Percentiles rank a stretch among this genome's conserved stretches.
Evolutionary conservation across 2,329 filamentous ascomycete species (phyloP).

Genomic region (Acephala macrosclerotiorum): DNA sequence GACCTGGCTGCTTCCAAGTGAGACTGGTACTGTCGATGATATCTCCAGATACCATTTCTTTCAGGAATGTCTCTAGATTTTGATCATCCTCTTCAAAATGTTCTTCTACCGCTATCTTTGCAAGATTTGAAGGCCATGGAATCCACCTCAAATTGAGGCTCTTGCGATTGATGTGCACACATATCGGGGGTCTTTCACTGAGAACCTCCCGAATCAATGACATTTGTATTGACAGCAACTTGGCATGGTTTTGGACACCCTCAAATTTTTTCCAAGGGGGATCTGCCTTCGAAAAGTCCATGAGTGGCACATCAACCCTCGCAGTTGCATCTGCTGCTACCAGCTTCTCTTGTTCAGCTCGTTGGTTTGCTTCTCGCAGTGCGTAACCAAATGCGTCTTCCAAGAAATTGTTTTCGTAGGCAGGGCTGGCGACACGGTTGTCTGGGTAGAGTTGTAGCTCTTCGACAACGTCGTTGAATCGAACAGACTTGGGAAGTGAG

Average conservation of each 20-base stretch:
- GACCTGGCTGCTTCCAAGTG: constrained; percentile 55
- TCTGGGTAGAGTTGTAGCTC: constrained; percentile 29
- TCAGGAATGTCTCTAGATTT: constrained; percentile 46
- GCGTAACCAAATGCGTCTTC: constrained; percentile 37
- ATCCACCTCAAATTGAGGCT: constrained; percentile 51
- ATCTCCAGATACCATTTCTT: constrained; percentile 35
- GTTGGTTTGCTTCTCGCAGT: constrained; percentile 29
- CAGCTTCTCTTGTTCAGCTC: constrained; percentile 43
- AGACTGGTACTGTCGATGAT: constrained; percentile 49
- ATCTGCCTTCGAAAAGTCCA: constrained; percentile 51
- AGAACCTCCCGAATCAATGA: constrained; percentile 35
- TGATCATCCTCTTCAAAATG: constrained; percentile 51
- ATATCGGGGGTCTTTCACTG: constrained; percentile 38
- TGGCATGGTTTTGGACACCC: constrained; percentile 19
- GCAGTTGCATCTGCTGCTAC: constrained; percentile 47
- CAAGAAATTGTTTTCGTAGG: constrained; percentile 34
- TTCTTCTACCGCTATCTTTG: constrained; percentile 47
- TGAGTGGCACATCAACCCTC: constrained; percentile 55
- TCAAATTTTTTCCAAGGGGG: constrained; percentile 54
- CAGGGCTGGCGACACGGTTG: constrained; percentile 12
- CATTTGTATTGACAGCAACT: constrained; percentile 45
- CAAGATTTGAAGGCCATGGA: constrained; percentile 49
- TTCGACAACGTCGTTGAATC: constrained; percentile 40
- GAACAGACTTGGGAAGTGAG: constrained; percentile 32
- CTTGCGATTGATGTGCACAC: constrained; percentile 51